These are phyloP conservation scores for Mycena filopes DNA, from an alignment of 768 basidiomycete genomes.

Conservation along the genomic window DNA sequence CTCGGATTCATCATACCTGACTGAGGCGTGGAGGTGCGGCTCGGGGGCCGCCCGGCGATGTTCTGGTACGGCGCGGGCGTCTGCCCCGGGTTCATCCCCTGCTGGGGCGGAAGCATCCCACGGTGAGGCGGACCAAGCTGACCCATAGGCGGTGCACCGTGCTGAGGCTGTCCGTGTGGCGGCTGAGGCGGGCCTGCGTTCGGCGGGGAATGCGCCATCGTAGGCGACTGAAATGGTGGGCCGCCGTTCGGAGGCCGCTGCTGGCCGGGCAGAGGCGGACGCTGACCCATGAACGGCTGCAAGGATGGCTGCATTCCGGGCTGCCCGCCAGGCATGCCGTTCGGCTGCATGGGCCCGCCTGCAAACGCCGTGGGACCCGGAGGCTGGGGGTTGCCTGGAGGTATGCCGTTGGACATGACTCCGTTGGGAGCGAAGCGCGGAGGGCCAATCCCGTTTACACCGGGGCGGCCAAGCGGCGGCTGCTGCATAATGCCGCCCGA, in stretches of 20 bases:
- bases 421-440: slow-evolving; percentile 38
- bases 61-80: slow-evolving; percentile 55
- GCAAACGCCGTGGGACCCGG: slow-evolving; percentile 47
- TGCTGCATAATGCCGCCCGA: slow-evolving; percentile 42
- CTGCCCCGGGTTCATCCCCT: slow-evolving; percentile 48
- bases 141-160: slow-evolving; percentile 53
- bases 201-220: slow-evolving; percentile 71
- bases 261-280: slow-evolving; percentile 44
- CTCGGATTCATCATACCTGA: slow-evolving; percentile 63
- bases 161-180: slow-evolving; percentile 39
- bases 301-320: slow-evolving; percentile 32
- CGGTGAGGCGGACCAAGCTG: slow-evolving; percentile 63
- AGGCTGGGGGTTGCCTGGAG: slow-evolving; percentile 36
- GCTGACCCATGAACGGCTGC: slow-evolving; percentile 46
- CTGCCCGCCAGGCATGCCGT: slow-evolving; percentile 39
- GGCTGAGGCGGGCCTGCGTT: slow-evolving; percentile 42
- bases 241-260: slow-evolving; percentile 59
- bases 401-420: slow-evolving; percentile 43
- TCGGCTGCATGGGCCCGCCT: slow-evolving; percentile 36
- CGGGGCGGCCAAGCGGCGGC: slow-evolving; percentile 36
- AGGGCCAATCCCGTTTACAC: slow-evolving; percentile 35
- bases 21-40: slow-evolving; percentile 67
- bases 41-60: slow-evolving; percentile 62
- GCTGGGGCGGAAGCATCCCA: slow-evolving; percentile 61
- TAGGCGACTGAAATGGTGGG: slow-evolving; percentile 70